Evolutionary conservation across 2,329 filamentous ascomycete genomes (phyloP), one percentile per base, ranked within the genome.

Genomic region (Exophiala aquamarina): DNA sequence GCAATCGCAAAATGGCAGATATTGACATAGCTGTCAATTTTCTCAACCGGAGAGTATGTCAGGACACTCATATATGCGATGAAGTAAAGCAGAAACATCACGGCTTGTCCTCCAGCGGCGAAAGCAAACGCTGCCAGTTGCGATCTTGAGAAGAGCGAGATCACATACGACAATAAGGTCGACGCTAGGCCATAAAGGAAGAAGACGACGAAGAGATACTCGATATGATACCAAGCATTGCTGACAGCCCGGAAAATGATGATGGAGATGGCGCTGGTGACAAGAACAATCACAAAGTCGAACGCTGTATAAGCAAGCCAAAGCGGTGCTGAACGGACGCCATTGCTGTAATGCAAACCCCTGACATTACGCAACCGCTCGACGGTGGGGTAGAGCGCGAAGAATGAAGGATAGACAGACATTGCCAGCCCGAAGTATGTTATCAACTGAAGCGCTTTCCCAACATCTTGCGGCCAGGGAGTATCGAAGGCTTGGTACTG

Each of bases 281-380:
- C 59, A 11, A 94, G 63, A 1, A 89, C 83, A 46, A 94, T 82
- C 34, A 79, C 63, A 55, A 91, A 89, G 68, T 96, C 91, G 61
- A 95, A 95, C 0, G 75, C 61, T 1, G 86, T 74, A 62, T 96
- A 94, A 1, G 91, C 88, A 4, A 88, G 68, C 91, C 92, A 96
- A 2, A 96, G 73, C 1, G 90, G 89, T 7, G 87, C 73, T 0
- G 87, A 84, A 10, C 87, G 78, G 20, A 95, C 89, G 37, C 91
- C 91, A 61, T 95, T 96, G 44, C 88, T 94, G 68, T 95, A 96
- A 66, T 96, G 86, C 21, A 96, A 73, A 13, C 87, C 86, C 41
- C 91, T 81, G 18, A 96, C 88, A 55, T 89, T 86, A 40, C 83
- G 75, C 9, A 89, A 73, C 19, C 89, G 79, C 66, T 96, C 91